phyloP scores from a whole-genome alignment of 331 rosid species.

The Arachis monticola region DNA sequence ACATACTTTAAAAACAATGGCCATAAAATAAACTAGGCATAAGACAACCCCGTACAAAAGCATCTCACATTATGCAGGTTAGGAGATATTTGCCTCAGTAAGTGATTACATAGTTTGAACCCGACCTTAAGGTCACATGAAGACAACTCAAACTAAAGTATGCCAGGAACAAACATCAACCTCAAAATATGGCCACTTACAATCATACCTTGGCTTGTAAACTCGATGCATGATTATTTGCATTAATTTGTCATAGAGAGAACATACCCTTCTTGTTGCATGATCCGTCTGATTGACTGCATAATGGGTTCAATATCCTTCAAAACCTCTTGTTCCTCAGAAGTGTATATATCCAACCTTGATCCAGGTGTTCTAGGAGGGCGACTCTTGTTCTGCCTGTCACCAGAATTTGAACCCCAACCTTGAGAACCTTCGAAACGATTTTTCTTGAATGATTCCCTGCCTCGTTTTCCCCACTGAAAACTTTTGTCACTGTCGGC shows the following conservation, averaged over 20 bases:
- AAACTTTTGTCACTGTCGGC: constrained; percentile 43
- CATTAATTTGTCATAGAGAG: constrained; percentile 12
- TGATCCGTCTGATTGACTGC: constrained; percentile 70
- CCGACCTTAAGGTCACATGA: neutral
- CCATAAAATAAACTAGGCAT: too few relatives aligned
- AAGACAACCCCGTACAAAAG: too few relatives aligned
- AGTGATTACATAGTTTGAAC: neutral
- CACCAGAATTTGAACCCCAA: constrained; percentile 69
- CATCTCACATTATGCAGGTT: too few relatives aligned
- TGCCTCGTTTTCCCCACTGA: constrained; percentile 61
- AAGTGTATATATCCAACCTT: constrained; percentile 67
- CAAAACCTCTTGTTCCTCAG: constrained; percentile 82
- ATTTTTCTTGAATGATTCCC: constrained; percentile 60
- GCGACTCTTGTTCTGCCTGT: constrained; percentile 63
- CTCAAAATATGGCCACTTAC: too few relatives aligned
- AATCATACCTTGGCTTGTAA: neutral
- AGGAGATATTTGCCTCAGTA: too few relatives aligned
- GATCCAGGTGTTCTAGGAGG: constrained; percentile 67
- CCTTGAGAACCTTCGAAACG: constrained; percentile 65
- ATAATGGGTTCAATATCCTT: constrained; percentile 64
- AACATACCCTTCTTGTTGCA: constrained; percentile 85
- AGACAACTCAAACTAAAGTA: constrained; percentile 7
- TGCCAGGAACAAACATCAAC: neutral
- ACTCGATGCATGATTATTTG: neutral
- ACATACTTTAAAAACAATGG: neutral